phyloP scores from a whole-genome alignment of 2,329 filamentous ascomycete species.

The Neospermospora avenae region DNA sequence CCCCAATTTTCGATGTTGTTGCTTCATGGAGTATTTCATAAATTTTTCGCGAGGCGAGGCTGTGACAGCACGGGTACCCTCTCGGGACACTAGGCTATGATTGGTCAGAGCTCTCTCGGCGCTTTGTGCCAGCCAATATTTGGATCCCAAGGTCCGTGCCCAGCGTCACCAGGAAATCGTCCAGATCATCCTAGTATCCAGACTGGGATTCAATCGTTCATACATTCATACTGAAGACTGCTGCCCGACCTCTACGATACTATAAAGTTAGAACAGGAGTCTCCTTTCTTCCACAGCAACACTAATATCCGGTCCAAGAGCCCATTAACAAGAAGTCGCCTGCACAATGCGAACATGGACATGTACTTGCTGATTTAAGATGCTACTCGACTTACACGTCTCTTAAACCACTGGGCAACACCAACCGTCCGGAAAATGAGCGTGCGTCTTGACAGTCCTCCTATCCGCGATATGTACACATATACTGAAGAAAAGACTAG shows the following conservation, averaged over 20 bases:
- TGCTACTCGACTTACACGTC: conserved; percentile 5
- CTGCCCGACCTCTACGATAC: no score
- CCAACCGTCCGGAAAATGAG: conserved; percentile 28
- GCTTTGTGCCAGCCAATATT: not conserved
- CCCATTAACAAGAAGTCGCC: not conserved
- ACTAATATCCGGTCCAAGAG: not conserved
- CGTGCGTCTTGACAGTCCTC: conserved; percentile 19
- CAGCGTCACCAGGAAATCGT: not conserved
- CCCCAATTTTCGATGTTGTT: not conserved
- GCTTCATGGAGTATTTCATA: no score
- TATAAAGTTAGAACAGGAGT: no score
- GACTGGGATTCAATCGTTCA: no score
- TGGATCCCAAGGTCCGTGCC: not conserved
- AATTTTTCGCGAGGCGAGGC: conserved; percentile 3
- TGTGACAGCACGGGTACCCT: not conserved
- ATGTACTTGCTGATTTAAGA: conserved; percentile 13
- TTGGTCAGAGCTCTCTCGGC: not conserved
- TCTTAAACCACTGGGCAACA: conserved; percentile 12
- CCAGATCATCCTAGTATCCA: not conserved
- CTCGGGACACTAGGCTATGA: not conserved
- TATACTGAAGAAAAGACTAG: conserved; percentile 19
- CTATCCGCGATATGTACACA: not conserved
- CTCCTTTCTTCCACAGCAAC: not conserved
- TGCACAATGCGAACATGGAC: conserved; percentile 14
- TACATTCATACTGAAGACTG: no score